Evolutionary conservation across 1,284 basidiomycete species (phyloP).

Genomic region (Phellinidium pouzarii): DNA sequence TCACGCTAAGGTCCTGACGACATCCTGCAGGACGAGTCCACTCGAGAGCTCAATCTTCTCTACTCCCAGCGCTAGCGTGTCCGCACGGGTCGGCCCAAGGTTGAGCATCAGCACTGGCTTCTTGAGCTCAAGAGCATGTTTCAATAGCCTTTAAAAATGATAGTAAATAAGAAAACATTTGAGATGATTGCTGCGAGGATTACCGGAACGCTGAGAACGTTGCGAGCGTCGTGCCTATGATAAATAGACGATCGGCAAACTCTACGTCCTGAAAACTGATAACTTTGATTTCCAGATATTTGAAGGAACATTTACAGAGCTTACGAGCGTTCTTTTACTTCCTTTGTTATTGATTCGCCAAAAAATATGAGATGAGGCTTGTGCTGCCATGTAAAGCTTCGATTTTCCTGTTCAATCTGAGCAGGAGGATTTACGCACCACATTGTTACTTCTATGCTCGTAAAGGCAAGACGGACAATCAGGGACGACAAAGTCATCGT

Average conservation of each 20-base stretch:
- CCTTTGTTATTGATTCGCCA: slow-evolving; percentile 70
- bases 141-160: slow-evolving; percentile 52
- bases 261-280: slow-evolving; percentile 57
- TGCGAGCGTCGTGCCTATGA: slow-evolving; percentile 85
- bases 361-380: slow-evolving; percentile 88
- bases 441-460: slow-evolving; percentile 47
- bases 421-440: slow-evolving; percentile 33
- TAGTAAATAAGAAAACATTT: background rate
- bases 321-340: slow-evolving; percentile 66
- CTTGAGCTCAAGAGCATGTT: slow-evolving; percentile 64
- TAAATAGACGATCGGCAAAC: slow-evolving; percentile 57
- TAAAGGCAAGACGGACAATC: slow-evolving; percentile 59
- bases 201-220: slow-evolving; percentile 89
- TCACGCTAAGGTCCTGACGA: slow-evolving; percentile 50
- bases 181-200: slow-evolving; percentile 8
- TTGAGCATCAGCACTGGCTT: slow-evolving; percentile 82
- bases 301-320: slow-evolving; percentile 24
- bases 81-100: slow-evolving; percentile 80
- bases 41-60: slow-evolving; percentile 73
- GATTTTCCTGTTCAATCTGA: background rate
- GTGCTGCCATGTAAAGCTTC: slow-evolving; percentile 35
- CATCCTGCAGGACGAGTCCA: slow-evolving; percentile 62
- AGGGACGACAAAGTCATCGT: slow-evolving; percentile 74
- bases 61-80: slow-evolving; percentile 51
- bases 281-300: background rate